Base-by-base conservation (phyloP, 176 grass and related monocot species). In the Coix lacrymajobi region DNA sequence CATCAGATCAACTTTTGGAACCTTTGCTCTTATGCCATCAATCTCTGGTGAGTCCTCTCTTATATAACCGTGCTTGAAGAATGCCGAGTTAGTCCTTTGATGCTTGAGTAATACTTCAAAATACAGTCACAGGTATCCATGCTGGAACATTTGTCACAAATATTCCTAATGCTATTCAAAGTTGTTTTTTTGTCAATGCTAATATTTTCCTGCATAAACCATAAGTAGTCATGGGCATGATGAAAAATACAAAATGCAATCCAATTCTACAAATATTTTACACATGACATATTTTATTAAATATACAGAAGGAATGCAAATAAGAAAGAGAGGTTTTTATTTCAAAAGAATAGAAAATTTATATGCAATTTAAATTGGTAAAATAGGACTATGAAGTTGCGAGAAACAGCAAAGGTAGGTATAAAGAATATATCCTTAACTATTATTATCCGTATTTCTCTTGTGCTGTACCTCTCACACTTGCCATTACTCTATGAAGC, bases 11-110 rank as follows among this genome's bases (percentile, higher is more conserved):
- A 83, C 88, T 98, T 85, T 90, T 98, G 65, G 82, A 93, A 80
- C 95, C 95, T 32, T 85, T 98, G 84, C 79, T 88, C 63, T 70
- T 95, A 76, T 98, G 95, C 63, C 83, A 98, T 51, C 74, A 98
- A 86, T 98, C 95, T 48, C 85, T 98, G 92, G 95, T 98, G 83
- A 87, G 83, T 64, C 34, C 62, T 79, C 38, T 12, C 63, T 9
- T 41, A 58, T 38, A 51, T n/a, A 77, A 26, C 28, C 37, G 28
- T n/a, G 39, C 60, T 74, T 57, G 13, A n/a, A 41, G 19, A 62
- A 66, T 28, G 12, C 63, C 25, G 13, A 58, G 13, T 52, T 66
- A 10, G 9, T 34, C 25, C 24, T 32, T 43, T 73, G 1, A 76
- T 68, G 62, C 26, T 81, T 31, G 26, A 62, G 14, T 63, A 75